Evolutionary conservation across 768 basidiomycete species (phyloP).

Genomic region (Amanita pseudoporphyria): DNA sequence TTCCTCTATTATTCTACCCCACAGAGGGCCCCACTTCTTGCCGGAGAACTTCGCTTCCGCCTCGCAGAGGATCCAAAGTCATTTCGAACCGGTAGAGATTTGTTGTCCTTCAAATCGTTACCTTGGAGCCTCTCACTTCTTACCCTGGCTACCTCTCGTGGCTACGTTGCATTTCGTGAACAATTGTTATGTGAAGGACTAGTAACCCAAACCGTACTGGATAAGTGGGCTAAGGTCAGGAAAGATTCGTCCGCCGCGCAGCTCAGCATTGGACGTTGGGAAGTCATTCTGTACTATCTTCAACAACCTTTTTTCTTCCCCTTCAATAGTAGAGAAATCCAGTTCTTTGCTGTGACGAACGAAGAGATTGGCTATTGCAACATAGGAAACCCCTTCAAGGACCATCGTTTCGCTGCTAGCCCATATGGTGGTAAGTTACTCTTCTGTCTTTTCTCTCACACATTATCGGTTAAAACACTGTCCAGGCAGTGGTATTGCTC

Average conservation of each 20-base stretch:
- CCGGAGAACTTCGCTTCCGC: slow-evolving; percentile 9
- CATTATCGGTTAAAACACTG: not conserved
- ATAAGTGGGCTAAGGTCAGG: not conserved
- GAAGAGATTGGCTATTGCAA: not conserved
- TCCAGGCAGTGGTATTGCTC: not conserved
- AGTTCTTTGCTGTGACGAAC: not conserved
- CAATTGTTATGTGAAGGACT: not conserved
- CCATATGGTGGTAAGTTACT: not conserved
- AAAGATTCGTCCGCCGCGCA: not conserved
- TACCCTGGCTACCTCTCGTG: not conserved
- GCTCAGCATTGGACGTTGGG: no score
- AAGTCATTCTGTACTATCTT: not conserved
- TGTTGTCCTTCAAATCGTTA: not conserved
- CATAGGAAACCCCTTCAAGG: not conserved
- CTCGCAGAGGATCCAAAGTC: not conserved
- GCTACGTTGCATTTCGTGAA: not conserved
- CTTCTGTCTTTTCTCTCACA: not conserved
- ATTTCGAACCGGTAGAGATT: not conserved
- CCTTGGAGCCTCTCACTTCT: not conserved
- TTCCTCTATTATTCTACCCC: slow-evolving; percentile 9
- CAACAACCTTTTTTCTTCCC: not conserved
- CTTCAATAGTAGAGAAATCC: not conserved
- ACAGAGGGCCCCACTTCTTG: slow-evolving; percentile 2
- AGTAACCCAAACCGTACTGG: not conserved
- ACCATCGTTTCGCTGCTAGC: not conserved